Evolutionary conservation across 176 grass and related monocot genomes (phyloP).

Genomic region (Carex scoparia): DNA sequence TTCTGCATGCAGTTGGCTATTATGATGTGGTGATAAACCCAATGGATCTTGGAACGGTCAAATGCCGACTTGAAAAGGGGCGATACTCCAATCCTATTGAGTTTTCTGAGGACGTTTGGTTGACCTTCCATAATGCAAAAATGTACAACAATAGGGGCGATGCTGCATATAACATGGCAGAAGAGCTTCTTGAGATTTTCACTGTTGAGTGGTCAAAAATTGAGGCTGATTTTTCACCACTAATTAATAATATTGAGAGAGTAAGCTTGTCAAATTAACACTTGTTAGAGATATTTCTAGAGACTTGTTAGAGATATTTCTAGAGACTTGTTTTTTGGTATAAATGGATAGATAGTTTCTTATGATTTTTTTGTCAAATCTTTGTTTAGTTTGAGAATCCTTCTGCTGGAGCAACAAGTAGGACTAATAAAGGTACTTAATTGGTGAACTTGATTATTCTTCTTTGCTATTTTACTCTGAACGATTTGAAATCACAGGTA

Average conservation of each 20-base stretch:
- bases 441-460: neutral
- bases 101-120: constrained; percentile 25
- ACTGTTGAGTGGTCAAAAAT: constrained; percentile 7
- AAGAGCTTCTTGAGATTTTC: constrained; percentile 21
- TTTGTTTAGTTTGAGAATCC: neutral
- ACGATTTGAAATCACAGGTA: neutral
- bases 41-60: constrained; percentile 34
- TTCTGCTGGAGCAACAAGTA: neutral
- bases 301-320: neutral
- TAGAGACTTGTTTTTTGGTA: neutral
- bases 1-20: constrained; percentile 13
- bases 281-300: neutral
- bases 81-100: constrained; percentile 11
- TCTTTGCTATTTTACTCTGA: neutral
- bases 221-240: constrained; percentile 5
- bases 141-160: constrained; percentile 7
- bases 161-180: constrained; percentile 18
- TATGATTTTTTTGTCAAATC: neutral
- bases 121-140: constrained; percentile 28
- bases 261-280: neutral
- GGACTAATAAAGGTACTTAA: neutral
- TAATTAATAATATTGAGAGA: neutral
- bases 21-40: constrained; percentile 14
- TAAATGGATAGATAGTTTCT: neutral
- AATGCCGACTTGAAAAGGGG: constrained; percentile 13